Base-by-base conservation (phyloP, 2,329 filamentous ascomycete genomes). In the Intubia oerlemansii region DNA sequence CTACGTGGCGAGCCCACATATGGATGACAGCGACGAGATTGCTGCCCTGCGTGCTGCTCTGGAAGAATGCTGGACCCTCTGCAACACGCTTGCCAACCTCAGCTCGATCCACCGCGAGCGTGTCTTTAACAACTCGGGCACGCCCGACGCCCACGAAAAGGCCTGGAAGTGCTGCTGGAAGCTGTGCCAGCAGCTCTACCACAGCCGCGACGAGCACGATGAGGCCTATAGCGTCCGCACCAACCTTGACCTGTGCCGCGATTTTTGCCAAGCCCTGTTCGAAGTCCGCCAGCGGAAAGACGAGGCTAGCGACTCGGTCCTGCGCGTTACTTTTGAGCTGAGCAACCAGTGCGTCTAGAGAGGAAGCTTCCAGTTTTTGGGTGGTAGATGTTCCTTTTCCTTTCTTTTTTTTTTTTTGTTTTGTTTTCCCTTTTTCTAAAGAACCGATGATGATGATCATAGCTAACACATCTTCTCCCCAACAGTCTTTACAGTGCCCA, bases 81-180 rank as follows among this genome's bases (percentile, higher is more conserved):
- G 84, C 54, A 93, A 92, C 44, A 91, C 82, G 0, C 56, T 93
- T 18, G 80, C 81, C 14, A 79, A 66, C 37, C 59, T 92, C 12
- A 91, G 81, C 47, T 84, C 78, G 12, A 76, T 75, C 37, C 79
- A 92, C 44, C 69, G 81, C 17, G 66, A 80, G 39, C 64, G 78
- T 13, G 72, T 82, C 18, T 85, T 88, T 48, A 71, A 68, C 46
- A 76, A 66, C 40, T 72, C 75, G 1, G 72, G 70, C 10, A 73
- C 68, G 9, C 73, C 75, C 1, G 74, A 81, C 38, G 66, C 74
- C 17, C 78, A 91, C 44, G 80, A 91, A 45, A 74, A 76, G 41
- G 82, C 84, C 1, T 93, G 84, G 85, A 81, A 78, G 47, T 78
- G 76, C 36, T 95, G 84, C 51, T 95, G 84, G 85, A 77, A 75